Evolutionary conservation across 2,329 filamentous ascomycete species (phyloP).

Genomic region (Pseudogymnoascus sp.): DNA sequence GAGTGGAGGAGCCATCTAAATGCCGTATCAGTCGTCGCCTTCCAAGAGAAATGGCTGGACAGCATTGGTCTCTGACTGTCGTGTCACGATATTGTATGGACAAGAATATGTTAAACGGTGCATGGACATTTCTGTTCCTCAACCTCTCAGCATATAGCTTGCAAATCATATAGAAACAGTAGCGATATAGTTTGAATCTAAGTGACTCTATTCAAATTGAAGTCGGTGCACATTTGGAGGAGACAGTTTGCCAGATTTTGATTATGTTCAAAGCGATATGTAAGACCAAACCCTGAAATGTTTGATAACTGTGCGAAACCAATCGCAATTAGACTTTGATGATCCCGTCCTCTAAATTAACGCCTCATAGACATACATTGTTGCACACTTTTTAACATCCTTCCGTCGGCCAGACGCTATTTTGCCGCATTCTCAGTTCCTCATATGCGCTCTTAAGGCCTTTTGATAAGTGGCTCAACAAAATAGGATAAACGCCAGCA

Average conservation of each 20-base stretch:
- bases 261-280: neutral
- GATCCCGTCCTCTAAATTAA: neutral
- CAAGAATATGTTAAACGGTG: neutral
- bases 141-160: neutral
- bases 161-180: neutral
- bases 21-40: neutral
- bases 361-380: neutral
- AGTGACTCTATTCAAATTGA: neutral
- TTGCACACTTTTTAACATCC: neutral
- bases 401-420: neutral
- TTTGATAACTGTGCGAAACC: neutral
- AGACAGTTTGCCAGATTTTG: neutral
- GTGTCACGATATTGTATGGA: neutral
- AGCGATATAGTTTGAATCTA: too few relatives aligned
- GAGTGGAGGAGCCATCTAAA: conserved; percentile 18
- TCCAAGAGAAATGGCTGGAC: neutral
- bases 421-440: conserved; percentile 21
- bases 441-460: conserved; percentile 38
- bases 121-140: neutral
- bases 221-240: neutral
- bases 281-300: neutral
- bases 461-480: conserved; percentile 40
- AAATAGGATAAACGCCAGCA: conserved; percentile 37
- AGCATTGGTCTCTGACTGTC: neutral
- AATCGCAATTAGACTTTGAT: neutral